Evolutionary conservation across 306 rosid genomes (phyloP).

Genomic region (Psophocarpus tetragonolobus): DNA sequence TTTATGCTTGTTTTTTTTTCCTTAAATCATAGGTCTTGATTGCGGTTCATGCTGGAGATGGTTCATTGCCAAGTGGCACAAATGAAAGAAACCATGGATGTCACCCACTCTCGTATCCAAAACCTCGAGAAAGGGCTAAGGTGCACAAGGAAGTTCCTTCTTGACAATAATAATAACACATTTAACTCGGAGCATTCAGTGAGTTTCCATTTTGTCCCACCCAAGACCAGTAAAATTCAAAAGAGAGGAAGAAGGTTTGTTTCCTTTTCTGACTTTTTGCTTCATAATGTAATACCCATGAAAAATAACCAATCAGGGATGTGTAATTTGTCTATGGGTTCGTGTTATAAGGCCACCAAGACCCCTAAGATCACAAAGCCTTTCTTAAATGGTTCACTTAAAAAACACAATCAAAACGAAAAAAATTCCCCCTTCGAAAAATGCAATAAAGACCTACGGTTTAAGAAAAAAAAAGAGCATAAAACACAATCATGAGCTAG

Average conservation of each 20-base stretch:
- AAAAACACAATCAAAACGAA: no score
- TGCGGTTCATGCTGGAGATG: no score
- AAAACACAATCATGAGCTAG: no score
- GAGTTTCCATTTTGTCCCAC: constrained; percentile 60
- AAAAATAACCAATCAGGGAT: neutral
- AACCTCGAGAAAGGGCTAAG: constrained; percentile 64
- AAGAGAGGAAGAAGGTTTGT: constrained; percentile 59
- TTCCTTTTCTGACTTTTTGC: constrained; percentile 52
- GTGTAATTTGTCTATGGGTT: no score
- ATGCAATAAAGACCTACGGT: no score
- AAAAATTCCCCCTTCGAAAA: no score
- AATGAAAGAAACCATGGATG: constrained; percentile 64
- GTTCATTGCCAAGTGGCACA: constrained; percentile 48
- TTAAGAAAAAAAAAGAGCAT: no score
- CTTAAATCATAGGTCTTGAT: no score
- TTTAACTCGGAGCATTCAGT: constrained; percentile 46
- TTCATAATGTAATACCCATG: neutral
- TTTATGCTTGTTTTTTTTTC: no score
- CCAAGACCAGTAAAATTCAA: constrained; percentile 31
- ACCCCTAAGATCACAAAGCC: constrained; percentile 34
- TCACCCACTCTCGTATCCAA: constrained; percentile 62
- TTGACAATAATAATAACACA: neutral
- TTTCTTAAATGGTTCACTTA: no score
- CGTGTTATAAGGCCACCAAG: neutral
- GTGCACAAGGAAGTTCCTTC: constrained; percentile 57